phyloP scores from a whole-genome alignment of 129 eudicot genomes.

The Pittosporum tobira region DNA sequence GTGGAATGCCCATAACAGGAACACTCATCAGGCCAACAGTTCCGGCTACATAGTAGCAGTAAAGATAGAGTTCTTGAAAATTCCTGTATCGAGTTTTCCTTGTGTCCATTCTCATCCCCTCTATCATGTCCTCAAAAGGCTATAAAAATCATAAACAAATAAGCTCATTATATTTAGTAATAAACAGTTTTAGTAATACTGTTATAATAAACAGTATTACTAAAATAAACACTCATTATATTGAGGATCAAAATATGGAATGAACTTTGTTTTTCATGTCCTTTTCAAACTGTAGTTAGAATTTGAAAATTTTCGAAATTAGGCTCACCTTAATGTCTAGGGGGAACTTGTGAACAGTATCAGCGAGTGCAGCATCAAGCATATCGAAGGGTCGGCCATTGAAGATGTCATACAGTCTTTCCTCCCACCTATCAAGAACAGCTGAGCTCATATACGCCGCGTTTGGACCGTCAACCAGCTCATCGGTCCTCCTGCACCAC shows the following conservation, averaged over 20 bases:
- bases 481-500: slow-evolving; percentile 96
- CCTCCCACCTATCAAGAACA: slow-evolving; percentile 84
- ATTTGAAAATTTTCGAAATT: neutral
- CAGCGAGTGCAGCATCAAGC: slow-evolving; percentile 81
- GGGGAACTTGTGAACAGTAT: slow-evolving; percentile 68
- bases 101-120: slow-evolving; percentile 93
- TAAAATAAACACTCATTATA: too few species aligned
- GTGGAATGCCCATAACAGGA: slow-evolving; percentile 85
- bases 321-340: slow-evolving; percentile 73
- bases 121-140: slow-evolving; percentile 97
- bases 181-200: too few species aligned
- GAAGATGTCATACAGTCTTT: slow-evolving; percentile 72
- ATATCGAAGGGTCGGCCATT: slow-evolving; percentile 72
- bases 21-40: slow-evolving; percentile 92
- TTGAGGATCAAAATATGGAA: too few species aligned
- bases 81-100: slow-evolving; percentile 58
- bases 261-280: too few species aligned
- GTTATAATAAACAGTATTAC: too few species aligned
- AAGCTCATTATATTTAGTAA: neutral
- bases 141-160: slow-evolving; percentile 11
- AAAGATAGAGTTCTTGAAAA: slow-evolving; percentile 62
- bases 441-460: slow-evolving; percentile 41
- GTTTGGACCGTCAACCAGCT: slow-evolving; percentile 86
- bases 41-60: slow-evolving; percentile 91
- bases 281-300: too few species aligned